Base-by-base conservation (phyloP, 2,329 filamentous ascomycete species). In the Pseudogymnoascus verrucosus region DNA sequence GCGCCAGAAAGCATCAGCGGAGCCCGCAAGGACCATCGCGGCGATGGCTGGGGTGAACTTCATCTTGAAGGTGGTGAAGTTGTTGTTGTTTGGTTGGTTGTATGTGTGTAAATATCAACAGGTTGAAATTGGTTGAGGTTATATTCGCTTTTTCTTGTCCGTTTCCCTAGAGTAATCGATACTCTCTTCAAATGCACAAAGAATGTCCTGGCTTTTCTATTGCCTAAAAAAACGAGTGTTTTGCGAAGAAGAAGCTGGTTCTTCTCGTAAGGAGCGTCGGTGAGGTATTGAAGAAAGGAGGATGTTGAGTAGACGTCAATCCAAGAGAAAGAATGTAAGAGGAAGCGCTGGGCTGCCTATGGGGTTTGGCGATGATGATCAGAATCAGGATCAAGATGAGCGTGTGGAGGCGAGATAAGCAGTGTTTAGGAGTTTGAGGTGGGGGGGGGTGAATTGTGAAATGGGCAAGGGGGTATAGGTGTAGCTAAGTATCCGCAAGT, bases 1-100 rank as follows among this genome's bases (percentile, higher is more conserved):
- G 73, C 92, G 90, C 90, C 90, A 96, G 76, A 96, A 96, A 65
- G 89, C 92, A 69, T 82, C 73, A 57, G 79, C 81, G 5, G 28
- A 40, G 28, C 61, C 28, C 16, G 57, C 40, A 14, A 64, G 23
- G 61, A 59, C 26, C 11, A 39, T n/a, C 31, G 62, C 62, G 2
- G 26, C 54, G 37, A 19, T 39, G 36, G 59, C 54, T 14, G 37
- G 10, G 54, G 54, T 36, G 54, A 60, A 60, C 54, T 60, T 60
- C 54, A 60, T 60, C 21, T 51, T 51, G 44, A 51, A 6, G 12
- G 2, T 21, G 11, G 21, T 60, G 54, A 36, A 34, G 54, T 12
- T 60, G 4, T 12, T 14, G 26, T 36, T 16, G 26, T 36, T 36
- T 36, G 51, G 26, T 28, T n/a, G n/a, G n/a, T 19, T 21, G 44